Base-by-base conservation (phyloP, 75 land plant species). In the Pinus albicaulis region DNA sequence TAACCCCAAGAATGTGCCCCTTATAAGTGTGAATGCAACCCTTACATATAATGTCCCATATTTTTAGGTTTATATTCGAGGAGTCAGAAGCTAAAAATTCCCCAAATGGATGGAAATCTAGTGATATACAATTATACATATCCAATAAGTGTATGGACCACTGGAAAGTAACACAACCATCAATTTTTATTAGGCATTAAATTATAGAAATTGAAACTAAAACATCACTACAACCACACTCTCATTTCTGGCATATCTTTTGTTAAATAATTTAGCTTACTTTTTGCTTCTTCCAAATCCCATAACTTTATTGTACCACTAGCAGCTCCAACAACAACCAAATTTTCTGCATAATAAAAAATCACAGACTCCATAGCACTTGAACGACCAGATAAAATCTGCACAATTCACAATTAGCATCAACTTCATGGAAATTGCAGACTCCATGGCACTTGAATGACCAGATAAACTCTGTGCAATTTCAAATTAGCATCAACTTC, bases 21-120 rank as follows among this genome's bases (percentile, higher is more conserved):
- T 90, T 94, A 75, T 94, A 94, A 1, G 98, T 94, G 77, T 92
- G 95, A 70, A 94, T 94, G 85, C 98, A 94, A 71, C 98, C 95
- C 72, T 94, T 94, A 59, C 90, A 85, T 73, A 92, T 85, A 55
- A 90, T 87, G 68, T 94, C 98, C 98, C 98, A 94, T 24, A 94
- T 92, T 80, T 94, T 94, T 12, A 94, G 85, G 74, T 92, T 92
- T 38, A 95, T 92, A 76, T 94, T 95, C 14, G 89, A 74, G 38
- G 98, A 94, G 41, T 93, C 95, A 79, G 91, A 94, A 13, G 95
- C 95, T 79, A 94, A 92, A 76, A 92, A 92, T 70, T 94, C 95
- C 44, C 95, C 95, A 75, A 94, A 94, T 17, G 98, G 95, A 78
- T 94, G 95, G 74, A 90, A 92, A 34, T 92, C 93, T 36, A 92